Percentiles rank a stretch among this genome's conserved stretches.
phyloP scores from a whole-genome alignment of 805 yeast species.

The Torulaspora microellipsoides region DNA sequence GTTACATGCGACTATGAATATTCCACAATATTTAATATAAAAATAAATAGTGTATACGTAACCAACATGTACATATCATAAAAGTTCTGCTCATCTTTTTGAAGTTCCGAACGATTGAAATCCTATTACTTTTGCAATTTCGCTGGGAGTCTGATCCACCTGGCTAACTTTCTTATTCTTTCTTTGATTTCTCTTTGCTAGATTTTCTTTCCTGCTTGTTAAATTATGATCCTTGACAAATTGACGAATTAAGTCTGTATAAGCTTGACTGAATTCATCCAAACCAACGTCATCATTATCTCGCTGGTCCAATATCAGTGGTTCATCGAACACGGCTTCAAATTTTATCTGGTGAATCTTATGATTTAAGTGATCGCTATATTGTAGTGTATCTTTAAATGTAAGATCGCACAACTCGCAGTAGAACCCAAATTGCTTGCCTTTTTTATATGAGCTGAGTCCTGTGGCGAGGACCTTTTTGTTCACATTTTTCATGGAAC shows the following conservation, averaged over 20 bases:
- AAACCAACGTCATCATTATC: conserved; percentile 43
- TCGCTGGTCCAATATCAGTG: conserved; percentile 26
- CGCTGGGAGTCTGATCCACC: conserved; percentile 19
- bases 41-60: background rate
- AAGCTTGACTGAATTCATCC: conserved; percentile 44
- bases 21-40: no score
- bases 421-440: conserved; percentile 74
- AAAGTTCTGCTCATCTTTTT: conserved; percentile 31
- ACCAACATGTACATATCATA: conserved; percentile 6
- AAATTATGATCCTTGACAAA: conserved; percentile 35
- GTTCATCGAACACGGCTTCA: conserved; percentile 33
- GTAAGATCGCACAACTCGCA: conserved; percentile 79
- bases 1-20: background rate
- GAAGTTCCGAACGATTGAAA: conserved; percentile 51
- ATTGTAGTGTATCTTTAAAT: conserved; percentile 76
- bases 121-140: conserved; percentile 49
- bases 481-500: conserved; percentile 32
- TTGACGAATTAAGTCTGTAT: conserved; percentile 35
- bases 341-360: conserved; percentile 55
- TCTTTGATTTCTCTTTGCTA: conserved; percentile 12
- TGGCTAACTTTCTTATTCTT: conserved; percentile 9
- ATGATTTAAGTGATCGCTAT: conserved; percentile 78
- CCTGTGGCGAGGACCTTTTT: conserved; percentile 33
- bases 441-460: conserved; percentile 35
- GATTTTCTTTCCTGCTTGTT: conserved; percentile 27